phyloP scores from a whole-genome alignment of 192 early-diverging fungal species.

The Backusella macrospora region DNA sequence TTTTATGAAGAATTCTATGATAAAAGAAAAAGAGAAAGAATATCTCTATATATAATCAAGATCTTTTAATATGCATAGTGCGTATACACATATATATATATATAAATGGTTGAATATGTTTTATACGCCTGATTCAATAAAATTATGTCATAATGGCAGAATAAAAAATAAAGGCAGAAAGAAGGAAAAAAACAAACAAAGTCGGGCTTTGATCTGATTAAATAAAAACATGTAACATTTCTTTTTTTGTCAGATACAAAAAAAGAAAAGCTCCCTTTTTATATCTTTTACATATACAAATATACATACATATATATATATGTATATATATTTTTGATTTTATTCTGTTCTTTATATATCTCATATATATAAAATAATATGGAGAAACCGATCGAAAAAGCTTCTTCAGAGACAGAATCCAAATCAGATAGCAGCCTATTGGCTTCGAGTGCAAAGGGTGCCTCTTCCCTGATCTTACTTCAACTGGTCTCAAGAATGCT shows the following conservation, averaged over 20 bases:
- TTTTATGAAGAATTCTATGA: not conserved
- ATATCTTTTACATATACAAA: not conserved
- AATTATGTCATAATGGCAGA: not conserved
- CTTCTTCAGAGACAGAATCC: not conserved
- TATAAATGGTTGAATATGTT: not conserved
- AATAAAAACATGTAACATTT: conserved; percentile 5
- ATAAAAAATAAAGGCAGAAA: not conserved
- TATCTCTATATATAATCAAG: too few relatives aligned
- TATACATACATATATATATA: too few relatives aligned
- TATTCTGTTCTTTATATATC: too few relatives aligned
- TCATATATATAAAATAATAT: not conserved
- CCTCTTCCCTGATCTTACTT: conserved; percentile 72
- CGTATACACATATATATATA: too few relatives aligned
- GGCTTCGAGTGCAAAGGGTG: conserved; percentile 68
- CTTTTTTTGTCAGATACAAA: not conserved
- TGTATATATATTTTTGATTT: not conserved
- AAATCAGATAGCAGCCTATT: conserved; percentile 36
- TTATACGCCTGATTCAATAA: not conserved
- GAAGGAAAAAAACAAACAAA: not conserved
- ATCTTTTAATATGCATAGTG: not conserved
- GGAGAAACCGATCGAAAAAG: not conserved
- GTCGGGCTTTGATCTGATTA: conserved; percentile 11
- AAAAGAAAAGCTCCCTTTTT: too few relatives aligned
- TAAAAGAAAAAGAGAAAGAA: not conserved
- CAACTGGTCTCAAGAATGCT: conserved; percentile 74